Evolutionary conservation across 768 basidiomycete genomes (phyloP), one percentile per base, ranked within the genome.

Genomic region (Neoboletus subvelutipes): DNA sequence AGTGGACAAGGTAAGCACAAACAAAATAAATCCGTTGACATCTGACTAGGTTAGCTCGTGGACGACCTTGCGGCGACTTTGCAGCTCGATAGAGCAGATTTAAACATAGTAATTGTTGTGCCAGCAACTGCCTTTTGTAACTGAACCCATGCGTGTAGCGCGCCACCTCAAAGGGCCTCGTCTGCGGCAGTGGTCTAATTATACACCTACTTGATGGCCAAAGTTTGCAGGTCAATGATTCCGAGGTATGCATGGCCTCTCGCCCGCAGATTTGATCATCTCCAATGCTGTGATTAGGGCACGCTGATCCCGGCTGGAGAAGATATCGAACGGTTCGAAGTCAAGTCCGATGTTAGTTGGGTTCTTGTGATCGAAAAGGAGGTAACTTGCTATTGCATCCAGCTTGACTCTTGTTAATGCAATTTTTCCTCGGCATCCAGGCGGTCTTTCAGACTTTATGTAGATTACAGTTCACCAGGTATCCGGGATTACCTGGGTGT

Each of bases 361-460:
- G 81, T 98, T 7, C 76, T 98, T 17, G 76, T 98, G 5, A 79
- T 98, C 18, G 97, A 99, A 74, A 99, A 99, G 76, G 97, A 99
- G 75, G 96, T 88, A 33, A 48, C 75, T 60, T 7, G 7, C 28
- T 12, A 7, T 50, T 34, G 22, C 24, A 36, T 43, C 22, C 6
- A 7, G 24, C 24, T 34, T 24, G 20, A 48, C 31, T 5, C 31
- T 13, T 24, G 18, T 54, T 55, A 41, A 64, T 20, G 49, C 50
- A n/a, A 57, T 17, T n/a, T 33, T 31, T 20, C 7, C 37, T 24
- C 11, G 28, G 3, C 18, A 36, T 45, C 5, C 67, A 98, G 96
- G 96, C 97, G 0, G 83, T 97, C n/a, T 98, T 98, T 69, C 90
- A 94, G 66, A 89, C 92, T 0, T 79, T 98, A 1, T 88, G 86